Percentiles rank a stretch among this genome's conserved stretches.
Evolutionary conservation across 164 flowering plant genomes (phyloP).

Genomic region (Tetrastigma voinierianum): DNA sequence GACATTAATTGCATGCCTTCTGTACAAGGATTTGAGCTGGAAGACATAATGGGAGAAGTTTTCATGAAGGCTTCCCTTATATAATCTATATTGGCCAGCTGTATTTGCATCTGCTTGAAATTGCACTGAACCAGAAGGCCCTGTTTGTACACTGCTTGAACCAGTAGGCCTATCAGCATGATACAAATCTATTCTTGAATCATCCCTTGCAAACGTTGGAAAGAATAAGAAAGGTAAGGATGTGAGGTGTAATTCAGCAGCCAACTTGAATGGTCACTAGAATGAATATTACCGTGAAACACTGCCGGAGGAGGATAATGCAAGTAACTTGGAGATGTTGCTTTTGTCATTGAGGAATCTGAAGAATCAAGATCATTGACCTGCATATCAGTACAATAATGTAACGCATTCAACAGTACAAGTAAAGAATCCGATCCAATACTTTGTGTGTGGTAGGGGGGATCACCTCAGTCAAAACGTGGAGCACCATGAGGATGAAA

Average conservation of each 20-base stretch:
- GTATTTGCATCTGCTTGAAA: conserved; percentile 12
- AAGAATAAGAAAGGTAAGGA: conserved; percentile 58
- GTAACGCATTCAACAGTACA: no score
- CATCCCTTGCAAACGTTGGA: conserved; percentile 58
- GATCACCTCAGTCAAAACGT: conserved; percentile 86
- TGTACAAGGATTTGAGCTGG: conserved; percentile 7
- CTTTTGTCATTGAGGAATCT: conserved; percentile 79
- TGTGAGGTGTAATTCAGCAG: conserved; percentile 47
- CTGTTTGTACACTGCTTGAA: conserved; percentile 29
- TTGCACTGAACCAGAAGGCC: conserved; percentile 4
- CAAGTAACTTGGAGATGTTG: conserved; percentile 78
- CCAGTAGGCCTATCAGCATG: conserved; percentile 29
- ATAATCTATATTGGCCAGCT: conserved; percentile 1
- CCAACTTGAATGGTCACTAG: conserved; percentile 36
- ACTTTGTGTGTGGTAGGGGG: no score
- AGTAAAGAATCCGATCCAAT: conserved; percentile 10
- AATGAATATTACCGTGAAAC: conserved; percentile 60
- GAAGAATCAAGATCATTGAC: conserved; percentile 89
- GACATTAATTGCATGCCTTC: conserved; percentile 3
- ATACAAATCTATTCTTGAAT: conserved; percentile 37
- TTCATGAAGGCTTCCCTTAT: conserved; percentile 12
- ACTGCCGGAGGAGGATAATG: conserved; percentile 88
- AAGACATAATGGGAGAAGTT: conserved; percentile 11
- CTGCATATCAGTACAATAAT: conserved; percentile 38
- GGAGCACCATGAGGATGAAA: conserved; percentile 94